Evolutionary conservation across 1,284 basidiomycete genomes (phyloP), one percentile per base, ranked within the genome.

Genomic region (Rhodotorula sp.): DNA sequence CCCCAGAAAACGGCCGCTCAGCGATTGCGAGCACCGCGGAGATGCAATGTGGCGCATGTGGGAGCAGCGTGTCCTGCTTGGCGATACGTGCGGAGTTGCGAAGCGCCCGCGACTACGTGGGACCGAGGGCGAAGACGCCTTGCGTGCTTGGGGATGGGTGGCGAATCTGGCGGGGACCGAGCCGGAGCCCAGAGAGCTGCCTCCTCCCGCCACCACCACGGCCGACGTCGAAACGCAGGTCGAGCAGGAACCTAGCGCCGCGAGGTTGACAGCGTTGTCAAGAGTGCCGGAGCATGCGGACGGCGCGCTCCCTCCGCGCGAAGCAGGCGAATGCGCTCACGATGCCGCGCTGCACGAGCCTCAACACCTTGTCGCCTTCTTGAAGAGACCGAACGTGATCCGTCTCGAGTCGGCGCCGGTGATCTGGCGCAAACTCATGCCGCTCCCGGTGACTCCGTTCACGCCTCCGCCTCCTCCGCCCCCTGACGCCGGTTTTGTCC

Each of bases 141-240:
- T 62, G 26, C 26, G 24, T 3, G 53, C 42, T 12, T 62, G 62
- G 62, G 62, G 53, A 8, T 62, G 62, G 62, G 53, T 54, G 4
- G 26, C 29, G 20, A 53, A 53, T 4, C 14, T 62, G 10, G 53
- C 45, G 3, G 26, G 51, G 45, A 42, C n/a, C n/a, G 53, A 30
- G 6, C 26, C 24, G 8, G 51, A 45, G 10, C 6, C 5, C n/a
- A 26, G 55, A 10, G 22, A 45, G 12, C 53, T 6, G 26, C 26
- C 26, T 15, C 26, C 53, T 12, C 5, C 51, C 24, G 37, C 24
- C n/a, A 6, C n/a, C 8, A 51, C 26, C 7, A n/a, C n/a, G n/a
- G 29, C 26, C 6, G 17, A 22, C 18, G 7, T 14, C n/a, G 12
- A 44, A 42, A 42, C 37, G 37, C 37, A 42, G 37, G 12, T 42